Conservation (phyloP, 108 stramenopile genomes). For the Cafeteria roenbergensis region DNA sequence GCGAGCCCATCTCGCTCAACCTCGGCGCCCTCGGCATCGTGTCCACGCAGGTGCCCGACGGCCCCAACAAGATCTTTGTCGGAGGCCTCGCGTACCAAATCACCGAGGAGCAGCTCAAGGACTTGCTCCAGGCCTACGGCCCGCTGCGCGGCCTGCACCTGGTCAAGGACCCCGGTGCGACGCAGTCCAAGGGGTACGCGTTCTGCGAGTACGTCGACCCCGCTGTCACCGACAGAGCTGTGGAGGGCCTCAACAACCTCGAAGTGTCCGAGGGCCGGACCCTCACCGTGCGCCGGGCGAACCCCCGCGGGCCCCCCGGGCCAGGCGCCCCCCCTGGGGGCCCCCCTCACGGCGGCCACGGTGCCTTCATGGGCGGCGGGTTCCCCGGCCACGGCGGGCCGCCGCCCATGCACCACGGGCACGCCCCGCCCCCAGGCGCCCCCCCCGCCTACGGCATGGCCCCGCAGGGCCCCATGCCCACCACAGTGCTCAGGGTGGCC, state of each 20-base stretch:
- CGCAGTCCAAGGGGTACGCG: conserved; percentile 78
- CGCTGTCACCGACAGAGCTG: conserved; percentile 57
- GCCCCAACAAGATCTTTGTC: conserved; percentile 95
- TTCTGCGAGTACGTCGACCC: conserved; percentile 86
- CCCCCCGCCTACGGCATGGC: no score
- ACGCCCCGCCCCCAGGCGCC: not conserved
- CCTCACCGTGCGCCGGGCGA: conserved; percentile 53
- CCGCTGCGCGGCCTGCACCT: conserved; percentile 73
- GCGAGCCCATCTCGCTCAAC: conserved; percentile 6
- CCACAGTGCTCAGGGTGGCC: conserved; percentile 62
- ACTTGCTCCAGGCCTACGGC: conserved; percentile 81
- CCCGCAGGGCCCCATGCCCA: conserved; percentile 4
- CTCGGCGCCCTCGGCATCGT: conserved; percentile 62
- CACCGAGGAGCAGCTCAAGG: conserved; percentile 70
- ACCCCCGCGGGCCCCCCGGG: conserved; percentile 43
- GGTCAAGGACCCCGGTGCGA: conserved; percentile 60
- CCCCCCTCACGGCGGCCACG: not conserved
- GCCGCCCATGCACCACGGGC: not conserved
- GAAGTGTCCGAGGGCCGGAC: conserved; percentile 77
- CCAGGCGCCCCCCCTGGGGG: conserved; percentile 5
- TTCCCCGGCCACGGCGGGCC: not conserved
- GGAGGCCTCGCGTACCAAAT: conserved; percentile 91
- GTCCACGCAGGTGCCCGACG: conserved; percentile 69
- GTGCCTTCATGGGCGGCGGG: not conserved
- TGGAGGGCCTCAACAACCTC: conserved; percentile 86